Conservation (phyloP, 2,329 filamentous ascomycete genomes). For the Laburnicola sp. region DNA sequence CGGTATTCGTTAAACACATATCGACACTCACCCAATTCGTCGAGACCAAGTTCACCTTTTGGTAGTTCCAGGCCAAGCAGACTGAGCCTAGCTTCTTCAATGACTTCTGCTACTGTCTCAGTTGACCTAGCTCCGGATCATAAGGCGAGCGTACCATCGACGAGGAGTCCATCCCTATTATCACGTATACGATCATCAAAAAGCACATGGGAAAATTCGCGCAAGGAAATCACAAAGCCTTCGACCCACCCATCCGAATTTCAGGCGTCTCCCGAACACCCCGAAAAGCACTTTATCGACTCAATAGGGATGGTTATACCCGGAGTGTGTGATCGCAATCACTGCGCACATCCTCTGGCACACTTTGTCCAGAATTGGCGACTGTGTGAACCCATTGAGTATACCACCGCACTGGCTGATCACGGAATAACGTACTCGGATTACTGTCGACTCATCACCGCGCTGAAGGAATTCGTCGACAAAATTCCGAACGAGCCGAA, state of each 20-base stretch:
- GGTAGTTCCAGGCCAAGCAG: slow-evolving; percentile 3
- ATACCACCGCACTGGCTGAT: slow-evolving; percentile 29
- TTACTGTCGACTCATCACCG: slow-evolving; percentile 19
- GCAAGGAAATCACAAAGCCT: neutral
- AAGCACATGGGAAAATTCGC: slow-evolving; percentile 8
- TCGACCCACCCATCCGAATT: slow-evolving; percentile 20
- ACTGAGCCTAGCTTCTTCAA: slow-evolving; percentile 12
- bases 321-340: slow-evolving; percentile 24
- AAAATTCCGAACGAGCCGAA: slow-evolving; percentile 15
- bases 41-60: slow-evolving; percentile 3
- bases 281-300: slow-evolving; percentile 33
- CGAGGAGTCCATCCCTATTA: slow-evolving; percentile 19
- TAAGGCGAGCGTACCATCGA: neutral
- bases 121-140: slow-evolving; percentile 9
- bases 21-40: slow-evolving; percentile 3
- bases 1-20: neutral
- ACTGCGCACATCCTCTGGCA: slow-evolving; percentile 18
- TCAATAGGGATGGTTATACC: slow-evolving; percentile 31
- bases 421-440: slow-evolving; percentile 31
- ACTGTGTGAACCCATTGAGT: slow-evolving; percentile 32
- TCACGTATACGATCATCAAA: slow-evolving; percentile 20
- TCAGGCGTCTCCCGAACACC: slow-evolving; percentile 18
- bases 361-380: slow-evolving; percentile 31
- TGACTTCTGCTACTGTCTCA: slow-evolving; percentile 16
- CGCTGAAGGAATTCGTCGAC: slow-evolving; percentile 22